These are phyloP conservation scores for Hypoxylon sp. DNA, from an alignment of 2,329 filamentous ascomycete genomes.

Conservation along the genomic window DNA sequence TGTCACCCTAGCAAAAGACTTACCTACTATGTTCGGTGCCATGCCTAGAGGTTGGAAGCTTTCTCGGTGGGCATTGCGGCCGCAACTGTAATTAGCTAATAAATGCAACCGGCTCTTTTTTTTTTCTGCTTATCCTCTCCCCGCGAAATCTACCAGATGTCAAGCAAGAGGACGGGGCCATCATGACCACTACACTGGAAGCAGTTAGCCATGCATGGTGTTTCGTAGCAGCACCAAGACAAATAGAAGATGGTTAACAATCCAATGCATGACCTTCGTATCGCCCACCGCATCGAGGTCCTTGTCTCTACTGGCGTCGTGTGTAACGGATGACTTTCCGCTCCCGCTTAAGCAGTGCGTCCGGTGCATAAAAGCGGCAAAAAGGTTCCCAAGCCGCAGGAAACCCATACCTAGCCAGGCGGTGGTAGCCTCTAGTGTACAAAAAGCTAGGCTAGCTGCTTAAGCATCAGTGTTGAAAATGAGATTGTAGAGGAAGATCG, in stretches of 20 bases:
- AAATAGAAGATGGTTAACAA: conserved; percentile 7
- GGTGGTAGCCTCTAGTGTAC: conserved; percentile 7
- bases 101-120: too few species aligned
- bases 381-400: conserved; percentile 9
- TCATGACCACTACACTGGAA: conserved; percentile 4
- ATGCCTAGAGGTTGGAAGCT: background rate
- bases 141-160: conserved; percentile 1
- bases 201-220: conserved; percentile 10
- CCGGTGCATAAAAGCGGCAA: conserved; percentile 17
- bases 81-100: conserved; percentile 9
- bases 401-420: conserved; percentile 9
- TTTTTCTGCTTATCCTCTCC: background rate
- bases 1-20: conserved; percentile 23
- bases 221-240: conserved; percentile 20
- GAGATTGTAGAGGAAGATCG: conserved; percentile 25
- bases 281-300: conserved; percentile 22
- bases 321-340: conserved; percentile 16
- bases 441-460: conserved; percentile 13
- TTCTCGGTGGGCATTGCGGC: conserved; percentile 1
- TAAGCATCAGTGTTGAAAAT: conserved; percentile 11
- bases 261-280: conserved; percentile 21
- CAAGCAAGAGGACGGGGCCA: background rate
- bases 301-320: background rate
- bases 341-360: conserved; percentile 8
- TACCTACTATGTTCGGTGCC: conserved; percentile 20